phyloP scores from a whole-genome alignment of 305 asterid genomes.

The Nicotiana rustica region DNA sequence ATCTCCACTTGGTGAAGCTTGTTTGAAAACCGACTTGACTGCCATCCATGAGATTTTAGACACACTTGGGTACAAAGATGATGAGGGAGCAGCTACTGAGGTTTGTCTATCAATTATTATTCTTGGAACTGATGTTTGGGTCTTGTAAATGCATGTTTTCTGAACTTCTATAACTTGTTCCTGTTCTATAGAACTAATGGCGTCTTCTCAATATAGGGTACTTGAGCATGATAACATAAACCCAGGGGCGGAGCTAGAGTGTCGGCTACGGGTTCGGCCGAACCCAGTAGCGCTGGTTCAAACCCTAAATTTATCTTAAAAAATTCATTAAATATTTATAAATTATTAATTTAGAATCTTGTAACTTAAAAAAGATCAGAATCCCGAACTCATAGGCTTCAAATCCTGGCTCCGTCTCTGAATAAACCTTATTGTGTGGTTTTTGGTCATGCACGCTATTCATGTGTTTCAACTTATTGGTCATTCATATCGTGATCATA shows the following conservation, averaged over 20 bases:
- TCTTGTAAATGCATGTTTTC: background rate
- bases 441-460: background rate
- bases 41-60: slow-evolving; percentile 90
- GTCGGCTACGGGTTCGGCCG: too few species aligned
- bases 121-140: background rate
- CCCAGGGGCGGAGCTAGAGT: too few species aligned
- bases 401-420: too few species aligned
- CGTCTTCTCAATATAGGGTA: background rate
- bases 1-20: slow-evolving; percentile 91
- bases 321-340: too few species aligned
- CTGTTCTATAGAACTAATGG: background rate
- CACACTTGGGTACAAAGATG: slow-evolving; percentile 90
- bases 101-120: slow-evolving; percentile 49
- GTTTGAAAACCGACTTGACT: slow-evolving; percentile 87
- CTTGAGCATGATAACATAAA: too few species aligned
- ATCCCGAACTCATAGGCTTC: too few species aligned
- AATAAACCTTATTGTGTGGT: background rate
- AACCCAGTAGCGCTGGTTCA: too few species aligned
- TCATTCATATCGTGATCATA: background rate
- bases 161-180: background rate
- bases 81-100: slow-evolving; percentile 97
- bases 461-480: background rate
- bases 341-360: too few species aligned
- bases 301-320: too few species aligned
- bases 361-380: too few species aligned